phyloP scores from a whole-genome alignment of 768 basidiomycete genomes.

The Agaricus bisporus region DNA sequence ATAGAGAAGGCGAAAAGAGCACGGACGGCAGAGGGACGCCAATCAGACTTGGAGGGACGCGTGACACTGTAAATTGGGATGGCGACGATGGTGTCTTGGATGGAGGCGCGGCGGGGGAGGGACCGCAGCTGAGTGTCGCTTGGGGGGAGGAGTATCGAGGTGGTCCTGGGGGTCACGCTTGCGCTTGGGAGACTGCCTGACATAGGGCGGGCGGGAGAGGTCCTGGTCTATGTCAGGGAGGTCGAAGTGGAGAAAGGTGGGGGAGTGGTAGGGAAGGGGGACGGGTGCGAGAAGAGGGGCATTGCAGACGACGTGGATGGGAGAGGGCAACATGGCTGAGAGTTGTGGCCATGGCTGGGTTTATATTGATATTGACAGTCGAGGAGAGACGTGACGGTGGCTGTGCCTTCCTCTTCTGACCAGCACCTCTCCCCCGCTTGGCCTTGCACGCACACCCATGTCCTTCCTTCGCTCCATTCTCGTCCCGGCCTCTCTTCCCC shows the following conservation, averaged over 20 bases:
- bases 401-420: slow-evolving; percentile 1
- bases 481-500: slow-evolving; percentile 7
- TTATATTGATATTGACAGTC: slow-evolving; percentile 26
- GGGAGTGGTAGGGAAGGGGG: slow-evolving; percentile 65
- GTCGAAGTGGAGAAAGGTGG: slow-evolving; percentile 63
- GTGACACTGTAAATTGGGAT: slow-evolving; percentile 9
- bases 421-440: neutral
- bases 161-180: slow-evolving; percentile 33
- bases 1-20: neutral
- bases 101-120: neutral
- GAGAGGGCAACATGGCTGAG: slow-evolving; percentile 4
- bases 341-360: too few relatives aligned
- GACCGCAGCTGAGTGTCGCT: slow-evolving; percentile 20
- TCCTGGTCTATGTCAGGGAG: slow-evolving; percentile 64
- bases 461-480: slow-evolving; percentile 11
- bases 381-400: slow-evolving; percentile 22
- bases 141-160: slow-evolving; percentile 23
- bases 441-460: slow-evolving; percentile 3
- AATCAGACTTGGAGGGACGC: slow-evolving; percentile 5
- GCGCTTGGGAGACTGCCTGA: slow-evolving; percentile 10
- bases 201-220: slow-evolving; percentile 66
- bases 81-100: slow-evolving; percentile 4
- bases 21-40: slow-evolving; percentile 7
- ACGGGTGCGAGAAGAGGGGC: slow-evolving; percentile 65
- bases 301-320: slow-evolving; percentile 51